Evolutionary conservation across 23 red algal species (phyloP).

Genomic region (Gracilaria domingensis): DNA sequence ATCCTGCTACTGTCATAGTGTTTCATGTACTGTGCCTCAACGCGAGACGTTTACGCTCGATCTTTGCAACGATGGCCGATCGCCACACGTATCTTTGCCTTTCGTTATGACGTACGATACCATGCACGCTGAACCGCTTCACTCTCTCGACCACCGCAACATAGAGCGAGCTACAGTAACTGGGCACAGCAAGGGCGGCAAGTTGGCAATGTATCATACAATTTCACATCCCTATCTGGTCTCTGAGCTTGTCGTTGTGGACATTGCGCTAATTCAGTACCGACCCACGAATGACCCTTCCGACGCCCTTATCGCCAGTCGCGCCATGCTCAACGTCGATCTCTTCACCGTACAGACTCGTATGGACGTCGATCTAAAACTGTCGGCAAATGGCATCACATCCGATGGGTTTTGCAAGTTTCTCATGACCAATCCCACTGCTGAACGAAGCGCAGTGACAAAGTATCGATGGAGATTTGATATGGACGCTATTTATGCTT

Average conservation of each 20-base stretch:
- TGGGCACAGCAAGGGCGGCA: conserved; percentile 94
- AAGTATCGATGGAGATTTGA: conserved; percentile 60
- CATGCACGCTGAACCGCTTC: conserved; percentile 69
- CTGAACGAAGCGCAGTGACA: background rate
- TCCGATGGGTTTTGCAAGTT: conserved; percentile 75
- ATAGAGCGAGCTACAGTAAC: conserved; percentile 53
- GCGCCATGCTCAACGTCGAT: conserved; percentile 48
- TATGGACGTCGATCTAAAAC: conserved; percentile 40
- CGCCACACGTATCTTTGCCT: conserved; percentile 55
- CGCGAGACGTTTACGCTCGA: conserved; percentile 73
- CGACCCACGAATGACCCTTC: background rate
- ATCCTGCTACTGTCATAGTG: background rate
- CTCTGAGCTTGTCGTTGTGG: no score
- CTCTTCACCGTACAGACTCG: conserved; percentile 30
- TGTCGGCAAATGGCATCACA: conserved; percentile 52
- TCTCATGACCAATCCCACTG: conserved; percentile 76
- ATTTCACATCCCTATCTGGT: conserved; percentile 70
- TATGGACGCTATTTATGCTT: no score
- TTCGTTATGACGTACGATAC: conserved; percentile 68
- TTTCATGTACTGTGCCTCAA: background rate
- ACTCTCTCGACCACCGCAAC: conserved; percentile 35
- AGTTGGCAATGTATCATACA: conserved; percentile 81
- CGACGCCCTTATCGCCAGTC: background rate
- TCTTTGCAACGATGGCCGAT: conserved; percentile 89
- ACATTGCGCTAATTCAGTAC: no score